Conservation (phyloP, 345 rosid species). For the Salix arbutifolia region DNA sequence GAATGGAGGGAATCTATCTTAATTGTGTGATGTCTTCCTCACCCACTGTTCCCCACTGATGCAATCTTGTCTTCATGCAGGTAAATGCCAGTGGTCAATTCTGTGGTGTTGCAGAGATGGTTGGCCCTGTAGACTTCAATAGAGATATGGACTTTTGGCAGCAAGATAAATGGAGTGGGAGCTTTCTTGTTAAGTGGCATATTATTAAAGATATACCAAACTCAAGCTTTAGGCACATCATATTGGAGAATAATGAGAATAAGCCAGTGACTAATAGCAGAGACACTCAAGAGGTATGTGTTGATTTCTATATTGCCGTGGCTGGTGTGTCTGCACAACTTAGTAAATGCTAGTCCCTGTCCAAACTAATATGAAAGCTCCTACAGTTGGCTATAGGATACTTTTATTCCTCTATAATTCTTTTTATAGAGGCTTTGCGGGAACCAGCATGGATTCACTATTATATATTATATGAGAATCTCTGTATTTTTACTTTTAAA, state of each 20-base stretch:
- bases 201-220: constrained; percentile 81
- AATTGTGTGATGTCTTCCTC: background rate
- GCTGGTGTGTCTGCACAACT: background rate
- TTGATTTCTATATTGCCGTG: background rate
- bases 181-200: constrained; percentile 95
- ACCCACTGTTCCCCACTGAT: constrained; percentile 11
- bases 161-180: constrained; percentile 98
- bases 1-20: background rate
- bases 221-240: constrained; percentile 69
- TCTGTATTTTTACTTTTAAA: background rate
- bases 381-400: background rate
- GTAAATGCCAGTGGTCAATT: constrained; percentile 97
- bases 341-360: background rate
- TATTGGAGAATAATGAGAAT: constrained; percentile 84
- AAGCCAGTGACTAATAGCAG: constrained; percentile 98
- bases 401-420: background rate
- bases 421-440: background rate
- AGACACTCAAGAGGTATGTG: constrained; percentile 93
- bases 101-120: constrained; percentile 97
- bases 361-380: background rate
- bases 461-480: background rate
- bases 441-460: background rate
- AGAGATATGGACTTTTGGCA: constrained; percentile 98
- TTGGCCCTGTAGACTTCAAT: constrained; percentile 72
- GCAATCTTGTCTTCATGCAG: constrained; percentile 31